Percentiles rank a stretch among this genome's conserved stretches.
These are phyloP conservation scores for Boechera divaricarpa DNA, from an alignment of 345 rosid genomes.

Conservation along the genomic window DNA sequence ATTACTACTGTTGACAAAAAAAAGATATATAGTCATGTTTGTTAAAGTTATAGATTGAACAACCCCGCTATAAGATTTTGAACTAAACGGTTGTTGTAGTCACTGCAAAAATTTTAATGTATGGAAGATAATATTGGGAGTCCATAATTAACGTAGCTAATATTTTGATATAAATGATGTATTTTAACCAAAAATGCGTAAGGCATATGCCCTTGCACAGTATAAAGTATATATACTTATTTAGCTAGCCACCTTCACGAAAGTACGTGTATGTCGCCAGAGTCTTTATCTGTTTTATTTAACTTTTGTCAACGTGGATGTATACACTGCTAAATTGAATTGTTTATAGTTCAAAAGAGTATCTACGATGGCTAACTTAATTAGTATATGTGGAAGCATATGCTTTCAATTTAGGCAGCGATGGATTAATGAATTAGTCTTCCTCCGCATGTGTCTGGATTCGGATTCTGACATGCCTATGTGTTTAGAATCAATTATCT, in stretches of 20 bases:
- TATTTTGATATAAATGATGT: not conserved
- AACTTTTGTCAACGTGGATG: slow-evolving; percentile 26
- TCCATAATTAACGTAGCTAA: not conserved
- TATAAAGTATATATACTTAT: slow-evolving; percentile 29
- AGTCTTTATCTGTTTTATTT: slow-evolving; percentile 5
- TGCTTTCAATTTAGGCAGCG: slow-evolving; percentile 37
- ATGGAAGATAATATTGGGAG: not conserved
- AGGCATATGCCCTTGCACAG: slow-evolving; percentile 18
- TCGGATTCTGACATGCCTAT: slow-evolving; percentile 36
- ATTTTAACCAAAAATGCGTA: slow-evolving; percentile 10
- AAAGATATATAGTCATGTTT: not conserved
- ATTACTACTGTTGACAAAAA: too few relatives aligned
- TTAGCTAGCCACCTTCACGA: slow-evolving; percentile 31
- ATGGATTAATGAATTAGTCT: slow-evolving; percentile 35
- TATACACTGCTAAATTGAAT: not conserved
- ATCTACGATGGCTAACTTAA: slow-evolving; percentile 30
- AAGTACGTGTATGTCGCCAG: slow-evolving; percentile 30
- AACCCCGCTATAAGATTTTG: not conserved
- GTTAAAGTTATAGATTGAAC: slow-evolving; percentile 2
- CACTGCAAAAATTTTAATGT: not conserved
- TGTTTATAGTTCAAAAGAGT: slow-evolving; percentile 13
- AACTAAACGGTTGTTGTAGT: not conserved
- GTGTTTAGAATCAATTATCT: slow-evolving; percentile 36
- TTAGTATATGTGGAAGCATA: slow-evolving; percentile 46
- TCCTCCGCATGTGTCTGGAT: slow-evolving; percentile 26